Evolutionary conservation across 2,329 filamentous ascomycete genomes (phyloP).

Genomic region (Parafenestella ontariensis): DNA sequence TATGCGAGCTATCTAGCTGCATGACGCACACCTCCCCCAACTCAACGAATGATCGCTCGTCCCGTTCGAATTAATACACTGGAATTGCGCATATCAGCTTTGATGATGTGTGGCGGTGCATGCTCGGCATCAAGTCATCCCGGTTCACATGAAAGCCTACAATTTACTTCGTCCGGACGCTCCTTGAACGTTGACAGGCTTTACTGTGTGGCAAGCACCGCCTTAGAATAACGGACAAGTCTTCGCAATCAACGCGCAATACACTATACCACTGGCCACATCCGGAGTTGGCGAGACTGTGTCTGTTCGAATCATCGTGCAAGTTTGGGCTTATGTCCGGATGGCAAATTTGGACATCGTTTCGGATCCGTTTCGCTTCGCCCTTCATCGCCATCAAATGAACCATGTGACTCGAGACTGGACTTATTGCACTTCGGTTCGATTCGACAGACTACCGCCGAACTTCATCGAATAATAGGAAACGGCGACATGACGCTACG

Average conservation of each 20-base stretch:
- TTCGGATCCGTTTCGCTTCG: conserved; percentile 13
- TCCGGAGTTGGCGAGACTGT: conserved; percentile 9
- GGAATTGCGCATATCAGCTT: conserved; percentile 14
- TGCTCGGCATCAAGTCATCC: conserved; percentile 19
- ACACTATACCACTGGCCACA: conserved; percentile 5
- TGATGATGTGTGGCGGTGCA: conserved; percentile 43
- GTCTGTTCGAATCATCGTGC: conserved; percentile 3
- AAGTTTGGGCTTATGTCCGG: conserved; percentile 4
- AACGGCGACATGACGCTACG: conserved; percentile 5
- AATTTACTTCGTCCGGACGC: conserved; percentile 19
- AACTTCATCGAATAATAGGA: conserved; percentile 4
- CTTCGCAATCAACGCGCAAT: conserved; percentile 14
- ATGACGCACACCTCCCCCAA: conserved; percentile 32
- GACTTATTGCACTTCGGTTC: conserved; percentile 9
- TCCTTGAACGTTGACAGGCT: conserved; percentile 10
- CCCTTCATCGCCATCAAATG: conserved; percentile 10
- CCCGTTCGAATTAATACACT: conserved; percentile 18
- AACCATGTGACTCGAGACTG: conserved; percentile 13
- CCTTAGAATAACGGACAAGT: conserved; percentile 28
- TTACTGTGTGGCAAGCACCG: conserved; percentile 33
- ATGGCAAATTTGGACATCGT: conserved; percentile 12
- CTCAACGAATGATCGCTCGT: conserved; percentile 30
- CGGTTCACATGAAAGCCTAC: conserved; percentile 31
- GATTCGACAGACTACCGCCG: conserved; percentile 9
- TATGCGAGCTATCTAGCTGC: conserved; percentile 43